Conservation (phyloP, 192 early-diverging fungal species). For the Diversispora eburnea region DNA sequence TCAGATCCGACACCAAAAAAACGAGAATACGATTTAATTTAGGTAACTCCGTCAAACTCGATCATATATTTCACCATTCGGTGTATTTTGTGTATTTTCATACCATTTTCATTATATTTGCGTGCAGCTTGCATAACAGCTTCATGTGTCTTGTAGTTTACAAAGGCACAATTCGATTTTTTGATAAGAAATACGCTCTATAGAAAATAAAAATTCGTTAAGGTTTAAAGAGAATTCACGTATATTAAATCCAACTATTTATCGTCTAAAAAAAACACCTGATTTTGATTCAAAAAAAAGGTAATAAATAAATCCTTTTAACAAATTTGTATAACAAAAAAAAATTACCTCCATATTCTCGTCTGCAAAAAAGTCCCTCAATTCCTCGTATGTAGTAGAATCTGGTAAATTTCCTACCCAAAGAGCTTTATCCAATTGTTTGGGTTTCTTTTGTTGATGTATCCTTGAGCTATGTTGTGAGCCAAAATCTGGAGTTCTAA, state of each 20-base stretch:
- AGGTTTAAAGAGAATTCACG: constrained; percentile 6
- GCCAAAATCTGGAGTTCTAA: constrained; percentile 21
- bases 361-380: constrained; percentile 45
- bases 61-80: too few species aligned
- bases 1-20: neutral
- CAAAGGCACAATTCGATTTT: constrained; percentile 50
- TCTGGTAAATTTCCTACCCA: constrained; percentile 50
- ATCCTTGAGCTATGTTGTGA: constrained; percentile 21
- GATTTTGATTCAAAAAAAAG: too few species aligned
- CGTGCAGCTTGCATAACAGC: constrained; percentile 42
- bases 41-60: neutral
- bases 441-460: constrained; percentile 44
- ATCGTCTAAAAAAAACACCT: neutral
- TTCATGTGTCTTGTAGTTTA: constrained; percentile 48
- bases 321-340: neutral
- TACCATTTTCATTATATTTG: constrained; percentile 42
- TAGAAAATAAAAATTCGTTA: neutral
- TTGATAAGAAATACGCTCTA: constrained; percentile 47
- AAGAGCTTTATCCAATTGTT: constrained; percentile 49
- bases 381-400: constrained; percentile 42
- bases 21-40: neutral
- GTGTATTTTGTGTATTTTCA: neutral
- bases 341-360: constrained; percentile 38
- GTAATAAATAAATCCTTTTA: too few species aligned
- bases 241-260: constrained; percentile 2